Percentiles rank a stretch among this genome's conserved stretches.
Conservation (phyloP, 148 eudicot genomes). For the Rhododendron mucronatum region DNA sequence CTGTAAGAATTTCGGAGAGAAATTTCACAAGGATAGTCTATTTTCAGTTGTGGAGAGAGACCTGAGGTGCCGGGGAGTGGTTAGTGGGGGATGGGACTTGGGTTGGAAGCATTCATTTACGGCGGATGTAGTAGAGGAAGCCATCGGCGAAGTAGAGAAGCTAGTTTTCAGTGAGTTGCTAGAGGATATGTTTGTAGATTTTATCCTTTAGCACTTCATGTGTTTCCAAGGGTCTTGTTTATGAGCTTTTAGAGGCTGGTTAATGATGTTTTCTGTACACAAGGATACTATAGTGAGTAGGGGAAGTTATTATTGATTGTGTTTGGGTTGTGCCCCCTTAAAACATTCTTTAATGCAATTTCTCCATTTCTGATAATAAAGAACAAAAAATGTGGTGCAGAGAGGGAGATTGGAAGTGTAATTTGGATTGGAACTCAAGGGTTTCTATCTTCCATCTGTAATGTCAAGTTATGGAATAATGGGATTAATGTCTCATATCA, state of each 20-base stretch:
- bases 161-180: constrained; percentile 44
- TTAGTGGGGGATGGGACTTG: constrained; percentile 40
- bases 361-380: no score
- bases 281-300: background rate
- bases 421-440: no score
- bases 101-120: constrained; percentile 56
- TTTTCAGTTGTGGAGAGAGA: constrained; percentile 43
- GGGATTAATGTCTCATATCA: no score
- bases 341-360: no score
- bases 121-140: constrained; percentile 39
- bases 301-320: background rate
- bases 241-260: background rate
- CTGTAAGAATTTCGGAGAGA: constrained; percentile 14
- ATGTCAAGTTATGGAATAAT: no score
- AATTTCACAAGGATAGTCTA: constrained; percentile 27
- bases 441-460: no score
- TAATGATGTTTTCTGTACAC: constrained; percentile 7
- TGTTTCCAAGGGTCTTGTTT: background rate
- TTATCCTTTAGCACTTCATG: constrained; percentile 18
- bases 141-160: constrained; percentile 47
- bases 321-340: background rate
- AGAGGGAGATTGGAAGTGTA: no score
- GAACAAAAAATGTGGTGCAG: no score
- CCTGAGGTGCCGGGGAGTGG: constrained; percentile 29
- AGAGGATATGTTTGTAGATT: constrained; percentile 42